A percentile compares a stretch with the other conserved stretches of the same genome.
Evolutionary conservation across 2,329 filamentous ascomycete species (phyloP).

Genomic region (Celoporthe dispersa): DNA sequence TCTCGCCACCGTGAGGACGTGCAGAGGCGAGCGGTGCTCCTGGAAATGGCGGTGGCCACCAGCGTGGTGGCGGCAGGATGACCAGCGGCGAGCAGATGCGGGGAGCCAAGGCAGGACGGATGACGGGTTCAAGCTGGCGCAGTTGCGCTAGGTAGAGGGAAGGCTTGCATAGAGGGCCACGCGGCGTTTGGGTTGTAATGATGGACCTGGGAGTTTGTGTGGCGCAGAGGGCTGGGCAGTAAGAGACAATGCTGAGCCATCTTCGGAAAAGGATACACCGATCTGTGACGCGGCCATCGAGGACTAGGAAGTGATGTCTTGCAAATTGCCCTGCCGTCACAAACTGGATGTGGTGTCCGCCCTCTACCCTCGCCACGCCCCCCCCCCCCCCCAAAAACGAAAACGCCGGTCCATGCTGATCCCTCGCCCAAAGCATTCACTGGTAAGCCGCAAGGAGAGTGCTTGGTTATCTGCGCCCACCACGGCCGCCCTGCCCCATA

Average conservation of each 20-base stretch:
- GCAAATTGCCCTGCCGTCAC: background rate
- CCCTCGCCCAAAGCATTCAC: background rate
- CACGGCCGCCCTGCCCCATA: constrained; percentile 31
- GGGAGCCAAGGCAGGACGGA: background rate
- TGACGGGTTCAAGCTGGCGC: background rate
- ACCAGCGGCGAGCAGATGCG: background rate
- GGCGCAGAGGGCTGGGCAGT: background rate
- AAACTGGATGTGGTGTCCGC: background rate
- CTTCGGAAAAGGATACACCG: background rate
- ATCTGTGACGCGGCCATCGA: background rate
- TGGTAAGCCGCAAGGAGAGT: background rate
- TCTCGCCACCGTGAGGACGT: background rate
- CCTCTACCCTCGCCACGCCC: constrained; percentile 10
- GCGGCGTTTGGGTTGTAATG: background rate
- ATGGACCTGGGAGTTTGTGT: background rate
- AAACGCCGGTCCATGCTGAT: constrained; percentile 21
- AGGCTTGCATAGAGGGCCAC: background rate
- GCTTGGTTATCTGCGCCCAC: constrained; percentile 22
- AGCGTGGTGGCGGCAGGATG: background rate
- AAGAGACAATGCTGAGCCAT: background rate
- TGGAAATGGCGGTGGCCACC: background rate
- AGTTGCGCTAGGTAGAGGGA: background rate
- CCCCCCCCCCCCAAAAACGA: background rate
- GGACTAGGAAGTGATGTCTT: background rate
- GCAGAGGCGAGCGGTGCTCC: background rate